Evolutionary conservation across 2,329 filamentous ascomycete species (phyloP).

Genomic region (Nothomitra cinnamomea): DNA sequence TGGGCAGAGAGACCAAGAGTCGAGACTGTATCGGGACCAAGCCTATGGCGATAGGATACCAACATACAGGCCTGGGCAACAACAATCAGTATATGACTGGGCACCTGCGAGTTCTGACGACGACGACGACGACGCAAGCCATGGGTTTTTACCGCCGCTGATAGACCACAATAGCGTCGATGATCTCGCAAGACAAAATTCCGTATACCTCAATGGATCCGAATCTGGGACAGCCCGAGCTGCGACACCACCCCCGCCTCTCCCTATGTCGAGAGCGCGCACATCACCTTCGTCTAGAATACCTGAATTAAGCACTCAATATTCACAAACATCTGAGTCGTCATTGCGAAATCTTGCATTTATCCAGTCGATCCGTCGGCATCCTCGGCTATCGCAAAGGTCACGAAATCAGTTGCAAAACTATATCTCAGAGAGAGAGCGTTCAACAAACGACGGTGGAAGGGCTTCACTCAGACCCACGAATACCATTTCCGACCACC

Average conservation of each 20-base stretch:
- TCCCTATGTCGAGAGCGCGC: background rate
- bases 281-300: background rate
- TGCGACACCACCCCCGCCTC: background rate
- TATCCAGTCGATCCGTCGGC: constrained; percentile 23
- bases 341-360: constrained; percentile 24
- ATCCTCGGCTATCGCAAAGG: constrained; percentile 23
- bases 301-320: background rate
- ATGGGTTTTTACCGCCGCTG: background rate
- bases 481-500: background rate
- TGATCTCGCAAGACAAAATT: constrained; percentile 7
- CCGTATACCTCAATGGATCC: constrained; percentile 11
- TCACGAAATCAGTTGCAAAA: constrained; percentile 17
- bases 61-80: constrained; percentile 15
- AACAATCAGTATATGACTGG: constrained; percentile 43
- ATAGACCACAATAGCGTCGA: constrained; percentile 8
- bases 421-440: constrained; percentile 7
- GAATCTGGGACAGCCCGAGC: constrained; percentile 9
- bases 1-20: constrained; percentile 25
- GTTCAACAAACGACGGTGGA: constrained; percentile 5
- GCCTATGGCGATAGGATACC: constrained; percentile 38
- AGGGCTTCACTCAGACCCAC: background rate
- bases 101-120: constrained; percentile 30
- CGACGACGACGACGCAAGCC: constrained; percentile 14
- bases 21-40: constrained; percentile 22
- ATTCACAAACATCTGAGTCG: constrained; percentile 12